These are phyloP conservation scores for Typha latifolia DNA, from an alignment of 176 grass and related monocot species.

Conservation along the genomic window DNA sequence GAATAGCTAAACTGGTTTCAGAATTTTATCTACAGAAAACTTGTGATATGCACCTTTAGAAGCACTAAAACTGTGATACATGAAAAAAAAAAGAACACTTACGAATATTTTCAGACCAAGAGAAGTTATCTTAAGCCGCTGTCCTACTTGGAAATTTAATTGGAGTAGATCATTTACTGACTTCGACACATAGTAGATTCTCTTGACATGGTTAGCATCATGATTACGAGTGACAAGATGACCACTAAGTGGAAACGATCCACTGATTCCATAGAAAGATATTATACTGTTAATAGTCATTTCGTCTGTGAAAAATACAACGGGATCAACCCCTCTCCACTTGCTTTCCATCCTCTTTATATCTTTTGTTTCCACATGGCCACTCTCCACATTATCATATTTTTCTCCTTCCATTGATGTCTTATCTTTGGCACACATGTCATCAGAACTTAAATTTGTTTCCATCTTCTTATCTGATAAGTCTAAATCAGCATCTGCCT, in stretches of 20 bases:
- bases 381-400: constrained; percentile 18
- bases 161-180: constrained; percentile 67
- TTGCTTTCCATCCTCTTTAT: constrained; percentile 40
- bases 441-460: constrained; percentile 19
- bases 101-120: constrained; percentile 96
- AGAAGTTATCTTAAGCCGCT: constrained; percentile 83
- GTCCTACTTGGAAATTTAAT: constrained; percentile 71
- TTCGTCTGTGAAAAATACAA: constrained; percentile 84
- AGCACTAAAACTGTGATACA: neutral
- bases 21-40: neutral
- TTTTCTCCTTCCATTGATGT: constrained; percentile 20
- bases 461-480: constrained; percentile 26
- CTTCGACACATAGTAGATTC: constrained; percentile 92
- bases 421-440: constrained; percentile 23
- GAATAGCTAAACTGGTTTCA: neutral
- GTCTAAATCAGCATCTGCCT: constrained; percentile 25
- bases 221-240: constrained; percentile 81
- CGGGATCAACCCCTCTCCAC: constrained; percentile 94
- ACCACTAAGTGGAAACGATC: constrained; percentile 66
- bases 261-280: constrained; percentile 72
- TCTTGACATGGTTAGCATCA: constrained; percentile 74
- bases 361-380: constrained; percentile 10
- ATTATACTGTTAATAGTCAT: constrained; percentile 57
- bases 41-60: neutral
- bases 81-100: constrained; percentile 29